These are phyloP conservation scores for Cordyceps farinosa DNA, from an alignment of 2,329 filamentous ascomycete genomes.

Conservation along the genomic window DNA sequence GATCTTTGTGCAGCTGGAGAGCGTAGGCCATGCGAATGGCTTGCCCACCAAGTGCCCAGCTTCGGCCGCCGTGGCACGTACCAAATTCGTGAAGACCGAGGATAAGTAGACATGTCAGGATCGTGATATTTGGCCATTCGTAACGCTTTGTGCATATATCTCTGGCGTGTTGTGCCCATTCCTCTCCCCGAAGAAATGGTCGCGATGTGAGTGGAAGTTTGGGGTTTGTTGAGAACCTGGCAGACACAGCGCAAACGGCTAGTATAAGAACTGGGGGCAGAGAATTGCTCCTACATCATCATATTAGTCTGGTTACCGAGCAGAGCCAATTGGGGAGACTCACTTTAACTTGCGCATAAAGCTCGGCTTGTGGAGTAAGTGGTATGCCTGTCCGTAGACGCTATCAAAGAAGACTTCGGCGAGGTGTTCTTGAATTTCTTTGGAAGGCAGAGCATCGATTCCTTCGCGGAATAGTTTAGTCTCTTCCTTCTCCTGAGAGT, in stretches of 20 bases:
- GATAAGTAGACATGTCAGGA: conserved; percentile 83
- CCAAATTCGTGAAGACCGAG: conserved; percentile 93
- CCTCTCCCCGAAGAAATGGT: conserved; percentile 77
- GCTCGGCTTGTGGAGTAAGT: conserved; percentile 91
- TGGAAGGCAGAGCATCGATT: conserved; percentile 73
- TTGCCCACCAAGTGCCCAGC: conserved; percentile 93
- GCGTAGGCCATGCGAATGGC: conserved; percentile 97
- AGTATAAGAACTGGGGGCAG: conserved; percentile 87
- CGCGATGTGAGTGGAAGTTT: conserved; percentile 71
- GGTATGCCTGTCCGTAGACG: conserved; percentile 92
- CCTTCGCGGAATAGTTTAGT: conserved; percentile 78
- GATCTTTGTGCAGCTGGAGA: conserved; percentile 85
- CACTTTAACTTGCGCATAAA: conserved; percentile 84
- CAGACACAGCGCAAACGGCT: conserved; percentile 94
- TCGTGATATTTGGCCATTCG: conserved; percentile 94
- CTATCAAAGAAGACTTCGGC: conserved; percentile 95
- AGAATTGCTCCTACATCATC: conserved; percentile 41
- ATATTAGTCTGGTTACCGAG: neutral
- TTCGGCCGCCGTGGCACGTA: conserved; percentile 91
- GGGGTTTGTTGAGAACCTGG: conserved; percentile 88
- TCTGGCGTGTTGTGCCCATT: conserved; percentile 84
- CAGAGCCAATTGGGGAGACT: conserved; percentile 28
- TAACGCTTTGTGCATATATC: conserved; percentile 84
- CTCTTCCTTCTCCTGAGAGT: conserved; percentile 66
- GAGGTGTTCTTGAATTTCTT: conserved; percentile 88